Evolutionary conservation across 2,329 filamentous ascomycete species (phyloP).

Genomic region (Furcasterigmium furcatum): DNA sequence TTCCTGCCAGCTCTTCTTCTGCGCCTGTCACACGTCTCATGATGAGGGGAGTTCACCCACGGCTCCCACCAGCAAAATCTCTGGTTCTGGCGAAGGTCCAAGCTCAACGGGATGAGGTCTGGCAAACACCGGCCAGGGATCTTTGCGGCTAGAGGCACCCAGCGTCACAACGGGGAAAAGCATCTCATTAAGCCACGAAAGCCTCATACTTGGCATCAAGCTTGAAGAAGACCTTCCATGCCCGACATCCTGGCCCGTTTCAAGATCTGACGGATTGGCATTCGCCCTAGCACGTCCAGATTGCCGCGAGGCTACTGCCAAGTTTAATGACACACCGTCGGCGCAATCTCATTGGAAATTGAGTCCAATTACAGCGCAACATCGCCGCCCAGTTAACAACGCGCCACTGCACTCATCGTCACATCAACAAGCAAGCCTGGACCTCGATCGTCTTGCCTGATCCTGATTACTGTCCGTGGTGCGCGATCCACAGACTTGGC

Average conservation of each 20-base stretch:
- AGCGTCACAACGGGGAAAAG: no score
- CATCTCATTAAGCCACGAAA: not conserved
- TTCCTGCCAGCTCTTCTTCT: no score
- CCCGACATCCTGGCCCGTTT: not conserved
- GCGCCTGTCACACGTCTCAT: no score
- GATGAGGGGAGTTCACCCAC: no score
- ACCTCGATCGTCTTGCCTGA: no score
- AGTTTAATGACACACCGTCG: not conserved
- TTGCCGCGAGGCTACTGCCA: not conserved
- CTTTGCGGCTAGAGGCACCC: no score
- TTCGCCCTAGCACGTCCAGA: not conserved
- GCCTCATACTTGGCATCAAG: not conserved
- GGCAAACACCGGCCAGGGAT: no score
- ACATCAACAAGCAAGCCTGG: not conserved
- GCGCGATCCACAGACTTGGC: no score
- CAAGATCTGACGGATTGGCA: not conserved
- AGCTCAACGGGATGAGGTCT: no score
- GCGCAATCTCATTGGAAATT: constrained; percentile 1
- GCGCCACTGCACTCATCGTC: not conserved
- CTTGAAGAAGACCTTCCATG: not conserved
- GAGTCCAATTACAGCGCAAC: not conserved
- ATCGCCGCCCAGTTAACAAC: not conserved
- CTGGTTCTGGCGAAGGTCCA: no score
- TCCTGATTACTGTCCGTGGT: no score
- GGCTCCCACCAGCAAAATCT: no score